Base-by-base conservation (phyloP, 495 filamentous ascomycete species). In the Xylaria castorea region DNA sequence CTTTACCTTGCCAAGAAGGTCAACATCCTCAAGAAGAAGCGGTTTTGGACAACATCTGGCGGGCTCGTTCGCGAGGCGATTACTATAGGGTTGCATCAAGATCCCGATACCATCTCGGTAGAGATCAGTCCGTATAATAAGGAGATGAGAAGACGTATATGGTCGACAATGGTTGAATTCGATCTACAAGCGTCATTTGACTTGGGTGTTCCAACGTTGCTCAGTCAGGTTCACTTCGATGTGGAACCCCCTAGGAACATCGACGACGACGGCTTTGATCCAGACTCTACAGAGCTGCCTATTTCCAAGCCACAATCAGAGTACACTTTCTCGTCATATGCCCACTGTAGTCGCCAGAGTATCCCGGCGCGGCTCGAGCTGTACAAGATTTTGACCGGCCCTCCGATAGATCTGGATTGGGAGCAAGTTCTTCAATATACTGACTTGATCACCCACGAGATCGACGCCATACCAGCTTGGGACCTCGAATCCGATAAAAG, bases 181-280 rank as follows among this genome's bases (percentile, higher is more conserved):
- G 79, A 81, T 11, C 57, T 82, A 16, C 80, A 82, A 53, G 73
- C 78, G 62, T 78, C 79, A 27, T 81, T 82, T 57, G 80, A 82
- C 57, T 71, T 79, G 60, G 76, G 79, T 3, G 76, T 81, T n/a
- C 80, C 79, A 36, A 82, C 79, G 0, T 75, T 82, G 20, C 69
- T 82, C 9, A 66, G 76, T 50, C 75, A 72, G 18, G 66, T 82
- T 34, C 76, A 81, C 38, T 76, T 75, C 36, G 74, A 78, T 22
- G 62, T 72, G 11, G 66, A 73, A 18, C 42, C 80, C 16, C 79
- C 80, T 46, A 75, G 70, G 50, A 82, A 82, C 36, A 73, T 82
- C 34, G 77, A 79, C 27, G 80, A 82, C 50, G 75, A 80, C 11
- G 74, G 71, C 14, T 81, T 82, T 63, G 69, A 79, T 55, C 72